These are phyloP conservation scores for Lunularia cruciata DNA, from an alignment of 225 moss, liverwort and hornwort genomes.

Conservation along the genomic window DNA sequence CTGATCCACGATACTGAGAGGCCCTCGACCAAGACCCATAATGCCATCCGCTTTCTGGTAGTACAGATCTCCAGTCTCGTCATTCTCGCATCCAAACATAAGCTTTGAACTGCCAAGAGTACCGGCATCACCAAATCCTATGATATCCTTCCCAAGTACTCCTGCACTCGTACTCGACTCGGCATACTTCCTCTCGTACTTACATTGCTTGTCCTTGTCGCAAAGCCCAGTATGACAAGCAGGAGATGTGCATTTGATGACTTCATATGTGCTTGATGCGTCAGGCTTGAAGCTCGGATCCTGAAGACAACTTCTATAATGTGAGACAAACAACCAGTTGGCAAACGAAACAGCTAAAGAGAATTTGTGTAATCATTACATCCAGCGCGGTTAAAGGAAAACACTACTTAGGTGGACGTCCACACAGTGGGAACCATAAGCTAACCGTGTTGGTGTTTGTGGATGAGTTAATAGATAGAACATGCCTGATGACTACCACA, in stretches of 20 bases:
- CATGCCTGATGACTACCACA: constrained; percentile 84
- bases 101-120: constrained; percentile 57
- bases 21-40: constrained; percentile 88
- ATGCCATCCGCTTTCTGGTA: constrained; percentile 88
- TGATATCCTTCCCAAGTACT: constrained; percentile 60
- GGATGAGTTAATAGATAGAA: not conserved
- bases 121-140: constrained; percentile 63
- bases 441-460: not conserved
- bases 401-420: too few species aligned
- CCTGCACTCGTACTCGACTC: constrained; percentile 86
- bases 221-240: constrained; percentile 62
- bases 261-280: constrained; percentile 66
- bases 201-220: constrained; percentile 60
- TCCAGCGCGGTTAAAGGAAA: too few species aligned
- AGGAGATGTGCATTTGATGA: constrained; percentile 56
- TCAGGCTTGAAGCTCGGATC: constrained; percentile 82
- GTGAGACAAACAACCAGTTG: not conserved
- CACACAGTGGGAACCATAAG: too few species aligned
- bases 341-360: too few species aligned
- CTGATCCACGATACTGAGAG: constrained; percentile 83
- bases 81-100: constrained; percentile 86
- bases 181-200: constrained; percentile 76
- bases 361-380: too few species aligned
- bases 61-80: constrained; percentile 78
- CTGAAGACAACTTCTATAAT: constrained; percentile 31